Evolutionary conservation across 306 rosid genomes (phyloP).

Genomic region (Citrullus mucosospermus): DNA sequence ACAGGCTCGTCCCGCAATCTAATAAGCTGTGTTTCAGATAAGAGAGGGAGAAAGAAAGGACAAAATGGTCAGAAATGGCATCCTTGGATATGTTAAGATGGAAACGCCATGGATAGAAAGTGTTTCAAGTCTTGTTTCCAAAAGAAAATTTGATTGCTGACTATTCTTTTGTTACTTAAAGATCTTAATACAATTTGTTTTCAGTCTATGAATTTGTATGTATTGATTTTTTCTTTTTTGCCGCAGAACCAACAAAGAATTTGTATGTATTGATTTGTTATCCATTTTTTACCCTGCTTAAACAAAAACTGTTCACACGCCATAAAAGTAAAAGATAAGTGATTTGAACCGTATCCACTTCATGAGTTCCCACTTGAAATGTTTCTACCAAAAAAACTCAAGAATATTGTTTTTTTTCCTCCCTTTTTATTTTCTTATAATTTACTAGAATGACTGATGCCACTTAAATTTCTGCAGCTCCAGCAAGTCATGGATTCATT

Average conservation of each 20-base stretch:
- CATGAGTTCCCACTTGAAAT: not conserved
- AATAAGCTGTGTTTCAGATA: constrained; percentile 41
- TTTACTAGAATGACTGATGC: not conserved
- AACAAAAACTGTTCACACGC: not conserved
- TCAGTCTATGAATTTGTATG: not conserved
- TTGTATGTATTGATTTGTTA: not conserved
- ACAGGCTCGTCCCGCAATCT: constrained; percentile 59
- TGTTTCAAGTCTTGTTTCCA: not conserved
- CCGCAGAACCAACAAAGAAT: not conserved
- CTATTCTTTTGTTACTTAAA: too few relatives aligned
- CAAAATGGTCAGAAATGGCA: not conserved
- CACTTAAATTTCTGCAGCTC: constrained; percentile 47
- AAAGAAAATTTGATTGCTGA: not conserved
- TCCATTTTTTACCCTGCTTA: not conserved
- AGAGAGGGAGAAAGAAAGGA: constrained; percentile 8
- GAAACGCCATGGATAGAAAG: not conserved
- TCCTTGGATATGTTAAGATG: not conserved
- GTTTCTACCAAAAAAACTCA: not conserved
- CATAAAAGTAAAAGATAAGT: not conserved
- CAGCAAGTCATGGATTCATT: constrained; percentile 84
- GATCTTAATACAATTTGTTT: not conserved
- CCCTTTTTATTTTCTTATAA: not conserved
- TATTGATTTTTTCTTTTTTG: not conserved
- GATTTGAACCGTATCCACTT: not conserved
- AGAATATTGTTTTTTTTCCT: not conserved